phyloP scores from a whole-genome alignment of 371 early-diverging fungal genomes.

The Saksenaea vasiformis region DNA sequence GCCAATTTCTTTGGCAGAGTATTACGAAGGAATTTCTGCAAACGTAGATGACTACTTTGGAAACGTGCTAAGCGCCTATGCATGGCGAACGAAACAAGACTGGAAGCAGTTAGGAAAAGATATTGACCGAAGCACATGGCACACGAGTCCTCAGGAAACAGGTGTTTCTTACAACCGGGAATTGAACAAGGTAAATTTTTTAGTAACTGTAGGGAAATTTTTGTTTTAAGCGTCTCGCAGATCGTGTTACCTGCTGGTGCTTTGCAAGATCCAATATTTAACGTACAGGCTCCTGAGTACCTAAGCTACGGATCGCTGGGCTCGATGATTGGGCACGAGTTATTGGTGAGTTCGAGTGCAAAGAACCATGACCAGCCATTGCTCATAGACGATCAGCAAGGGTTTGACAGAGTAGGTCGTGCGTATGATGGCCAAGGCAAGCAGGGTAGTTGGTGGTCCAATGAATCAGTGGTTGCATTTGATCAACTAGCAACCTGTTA shows the following conservation, averaged over 20 bases:
- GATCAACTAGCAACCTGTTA: constrained; percentile 59
- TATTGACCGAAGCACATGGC: constrained; percentile 50
- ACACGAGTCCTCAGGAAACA: constrained; percentile 53
- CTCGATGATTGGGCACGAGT: constrained; percentile 11
- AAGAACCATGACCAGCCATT: neutral
- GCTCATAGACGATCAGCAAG: constrained; percentile 34
- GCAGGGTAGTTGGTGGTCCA: constrained; percentile 66
- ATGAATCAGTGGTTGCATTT: constrained; percentile 48
- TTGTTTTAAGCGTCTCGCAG: constrained; percentile 6
- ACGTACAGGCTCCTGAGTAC: constrained; percentile 38
- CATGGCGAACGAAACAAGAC: constrained; percentile 25
- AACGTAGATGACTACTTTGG: constrained; percentile 44
- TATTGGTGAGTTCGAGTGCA: constrained; percentile 1
- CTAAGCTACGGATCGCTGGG: constrained; percentile 17
- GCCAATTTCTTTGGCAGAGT: constrained; percentile 42
- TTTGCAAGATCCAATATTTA: constrained; percentile 54
- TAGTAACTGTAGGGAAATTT: neutral
- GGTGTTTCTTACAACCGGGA: constrained; percentile 37
- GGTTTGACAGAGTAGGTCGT: constrained; percentile 59
- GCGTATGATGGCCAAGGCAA: constrained; percentile 51
- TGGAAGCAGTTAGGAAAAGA: constrained; percentile 21
- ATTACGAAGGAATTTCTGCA: constrained; percentile 41
- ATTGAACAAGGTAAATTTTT: constrained; percentile 25
- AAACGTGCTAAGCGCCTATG: constrained; percentile 37
- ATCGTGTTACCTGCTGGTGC: constrained; percentile 58